phyloP scores from a whole-genome alignment of 768 basidiomycete genomes.

The Mycena rebaudengoi region DNA sequence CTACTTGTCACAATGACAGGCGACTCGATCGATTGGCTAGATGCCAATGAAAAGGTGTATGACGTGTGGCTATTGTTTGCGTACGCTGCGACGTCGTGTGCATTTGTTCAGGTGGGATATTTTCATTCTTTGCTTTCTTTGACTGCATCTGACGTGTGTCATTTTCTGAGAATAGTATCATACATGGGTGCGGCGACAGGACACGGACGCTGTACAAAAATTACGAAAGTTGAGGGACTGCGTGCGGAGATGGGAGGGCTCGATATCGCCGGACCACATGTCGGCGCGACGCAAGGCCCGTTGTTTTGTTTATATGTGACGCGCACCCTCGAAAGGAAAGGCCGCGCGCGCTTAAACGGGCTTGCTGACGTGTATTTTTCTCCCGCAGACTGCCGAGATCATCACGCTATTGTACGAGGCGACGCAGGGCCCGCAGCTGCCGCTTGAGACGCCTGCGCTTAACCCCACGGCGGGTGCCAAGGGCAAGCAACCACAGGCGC shows the following conservation, averaged over 20 bases:
- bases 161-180: slow-evolving; percentile 72
- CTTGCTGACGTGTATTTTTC: slow-evolving; percentile 20
- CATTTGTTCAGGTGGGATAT: slow-evolving; percentile 82
- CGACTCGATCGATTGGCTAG: slow-evolving; percentile 91
- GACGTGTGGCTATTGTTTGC: slow-evolving; percentile 90
- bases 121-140: slow-evolving; percentile 3
- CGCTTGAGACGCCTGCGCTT: slow-evolving; percentile 67
- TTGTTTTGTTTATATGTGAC: slow-evolving; percentile 28
- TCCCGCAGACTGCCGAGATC: slow-evolving; percentile 83
- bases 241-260: slow-evolving; percentile 86
- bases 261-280: slow-evolving; percentile 93
- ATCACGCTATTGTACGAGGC: slow-evolving; percentile 92
- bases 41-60: slow-evolving; percentile 79
- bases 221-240: slow-evolving; percentile 86
- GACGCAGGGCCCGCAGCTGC: slow-evolving; percentile 74
- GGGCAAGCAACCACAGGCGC: slow-evolving; percentile 57
- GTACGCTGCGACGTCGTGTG: slow-evolving; percentile 89
- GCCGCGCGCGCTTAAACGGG: not conserved
- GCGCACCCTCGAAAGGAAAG: not conserved
- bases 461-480: slow-evolving; percentile 83
- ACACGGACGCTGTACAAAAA: slow-evolving; percentile 75
- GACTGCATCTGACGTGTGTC: not conserved
- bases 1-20: slow-evolving; percentile 75
- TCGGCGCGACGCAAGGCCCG: slow-evolving; percentile 88
- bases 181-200: slow-evolving; percentile 88